Evolutionary conservation across 768 basidiomycete genomes (phyloP), one percentile per base, ranked within the genome.

Genomic region (Xerocomellus amylosporus): DNA sequence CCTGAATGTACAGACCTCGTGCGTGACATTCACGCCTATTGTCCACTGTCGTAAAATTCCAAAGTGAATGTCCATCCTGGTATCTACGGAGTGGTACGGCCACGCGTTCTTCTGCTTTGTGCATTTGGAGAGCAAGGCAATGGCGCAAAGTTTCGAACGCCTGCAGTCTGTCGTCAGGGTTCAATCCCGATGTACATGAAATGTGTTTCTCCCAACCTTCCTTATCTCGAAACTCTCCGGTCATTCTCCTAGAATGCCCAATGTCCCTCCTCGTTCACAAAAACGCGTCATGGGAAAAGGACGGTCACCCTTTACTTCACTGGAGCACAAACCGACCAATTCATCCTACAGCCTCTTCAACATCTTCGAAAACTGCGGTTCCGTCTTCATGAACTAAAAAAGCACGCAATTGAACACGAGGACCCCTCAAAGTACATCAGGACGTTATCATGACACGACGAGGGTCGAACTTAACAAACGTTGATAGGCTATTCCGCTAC

Each of bases 231-330:
- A 14, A 12, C 10, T 22, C 46, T 22, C 22, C 24, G 3, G 17
- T n/a, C 12, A 8, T n/a, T 2, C 22, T 38, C 46, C 5, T 10
- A 12, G 20, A 34, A 10, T 10, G 9, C 24, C 9, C 5, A 4
- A 19, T 15, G 5, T 13, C 19, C 19, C 20, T 20, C 14, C 6
- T 38, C 19, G 7, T 39, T 5, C 15, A 13, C n/a, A 9, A 9
- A 14, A 37, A 22, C 31, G 2, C 6, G 9, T 36, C 17, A 61
- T 55, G 59, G 5, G 31, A 1, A 58, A 58, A 17, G 61, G 54
- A 39, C 4, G 54, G 14, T 20, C 15, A 19, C 37, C 33, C 14
- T 37, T n/a, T 2, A 19, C 38, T 22, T 37, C 8, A 31, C 47
- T 5, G 30, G 5, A 19, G 33, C 40, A 17, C 9, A 17, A 10